Percentiles rank a stretch among this genome's conserved stretches.
phyloP scores from a whole-genome alignment of 805 yeast genomes.

The Ogataea allantospora region DNA sequence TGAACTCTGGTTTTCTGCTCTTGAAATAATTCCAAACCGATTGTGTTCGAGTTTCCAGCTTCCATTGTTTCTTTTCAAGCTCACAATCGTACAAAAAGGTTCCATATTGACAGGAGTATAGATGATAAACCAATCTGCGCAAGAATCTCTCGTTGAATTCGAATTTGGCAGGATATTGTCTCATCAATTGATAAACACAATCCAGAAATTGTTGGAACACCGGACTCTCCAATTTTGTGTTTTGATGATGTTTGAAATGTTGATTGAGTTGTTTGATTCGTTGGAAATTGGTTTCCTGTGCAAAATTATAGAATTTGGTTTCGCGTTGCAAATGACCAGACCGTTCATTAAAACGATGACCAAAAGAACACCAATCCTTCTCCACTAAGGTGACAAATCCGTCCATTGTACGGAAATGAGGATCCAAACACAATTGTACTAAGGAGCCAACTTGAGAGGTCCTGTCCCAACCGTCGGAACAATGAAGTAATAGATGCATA shows the following conservation, averaged over 20 bases:
- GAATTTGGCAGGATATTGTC: slow-evolving; percentile 70
- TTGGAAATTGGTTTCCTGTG: slow-evolving; percentile 33
- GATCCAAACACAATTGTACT: slow-evolving; percentile 85
- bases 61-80: slow-evolving; percentile 49
- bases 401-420: slow-evolving; percentile 80
- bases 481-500: slow-evolving; percentile 83
- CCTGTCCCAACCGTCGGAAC: slow-evolving; percentile 99
- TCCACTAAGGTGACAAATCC: slow-evolving; percentile 87
- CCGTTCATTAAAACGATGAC: slow-evolving; percentile 84
- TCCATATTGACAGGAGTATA: slow-evolving; percentile 93
- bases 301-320: slow-evolving; percentile 46
- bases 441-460: slow-evolving; percentile 87
- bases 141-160: slow-evolving; percentile 89
- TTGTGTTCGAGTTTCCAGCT: slow-evolving; percentile 50
- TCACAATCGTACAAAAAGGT: slow-evolving; percentile 81
- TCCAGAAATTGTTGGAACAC: slow-evolving; percentile 93
- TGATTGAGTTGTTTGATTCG: slow-evolving; percentile 49
- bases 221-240: slow-evolving; percentile 72
- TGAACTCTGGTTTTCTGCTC: slow-evolving; percentile 69
- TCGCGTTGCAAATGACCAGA: slow-evolving; percentile 69
- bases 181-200: slow-evolving; percentile 73
- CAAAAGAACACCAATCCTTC: slow-evolving; percentile 95
- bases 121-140: slow-evolving; percentile 79
- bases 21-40: slow-evolving; percentile 94
- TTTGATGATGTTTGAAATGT: slow-evolving; percentile 48